These are phyloP conservation scores for Thelephora ganbajun DNA, from an alignment of 768 basidiomycete genomes.

Conservation along the genomic window DNA sequence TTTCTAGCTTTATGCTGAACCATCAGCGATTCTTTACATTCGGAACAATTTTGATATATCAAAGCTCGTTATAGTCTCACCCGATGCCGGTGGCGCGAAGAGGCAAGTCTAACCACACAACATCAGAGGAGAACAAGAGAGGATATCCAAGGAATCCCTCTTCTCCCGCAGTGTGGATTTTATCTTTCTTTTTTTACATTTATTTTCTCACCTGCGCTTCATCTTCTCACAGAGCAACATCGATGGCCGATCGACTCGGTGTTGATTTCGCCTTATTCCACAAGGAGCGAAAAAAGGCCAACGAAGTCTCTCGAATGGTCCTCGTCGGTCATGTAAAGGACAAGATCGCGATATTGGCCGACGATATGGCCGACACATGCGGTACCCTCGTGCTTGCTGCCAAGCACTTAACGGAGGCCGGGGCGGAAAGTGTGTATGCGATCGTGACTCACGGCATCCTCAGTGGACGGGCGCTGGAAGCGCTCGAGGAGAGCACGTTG, in stretches of 20 bases:
- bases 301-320: slow-evolving; percentile 89
- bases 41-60: slow-evolving; percentile 77
- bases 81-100: slow-evolving; percentile 97
- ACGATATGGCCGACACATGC: slow-evolving; percentile 98
- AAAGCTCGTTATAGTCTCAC: slow-evolving; percentile 89
- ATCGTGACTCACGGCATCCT: slow-evolving; percentile 96
- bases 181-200: not conserved
- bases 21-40: slow-evolving; percentile 89
- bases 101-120: slow-evolving; percentile 34
- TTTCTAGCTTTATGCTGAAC: slow-evolving; percentile 81
- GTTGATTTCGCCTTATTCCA: slow-evolving; percentile 99
- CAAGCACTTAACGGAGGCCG: slow-evolving; percentile 76
- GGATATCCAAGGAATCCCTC: slow-evolving; percentile 1
- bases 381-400: slow-evolving; percentile 91
- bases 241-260: slow-evolving; percentile 89
- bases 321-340: slow-evolving; percentile 89
- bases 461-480: slow-evolving; percentile 74
- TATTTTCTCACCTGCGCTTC: not conserved
- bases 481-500: slow-evolving; percentile 58
- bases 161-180: not conserved
- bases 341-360: slow-evolving; percentile 88
- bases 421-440: slow-evolving; percentile 74
- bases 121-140: not conserved
- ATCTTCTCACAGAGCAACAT: slow-evolving; percentile 60
- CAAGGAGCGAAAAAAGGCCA: slow-evolving; percentile 96